These are phyloP conservation scores for Eragrostis tef DNA, from an alignment of 202 grass and related monocot species.

Conservation along the genomic window DNA sequence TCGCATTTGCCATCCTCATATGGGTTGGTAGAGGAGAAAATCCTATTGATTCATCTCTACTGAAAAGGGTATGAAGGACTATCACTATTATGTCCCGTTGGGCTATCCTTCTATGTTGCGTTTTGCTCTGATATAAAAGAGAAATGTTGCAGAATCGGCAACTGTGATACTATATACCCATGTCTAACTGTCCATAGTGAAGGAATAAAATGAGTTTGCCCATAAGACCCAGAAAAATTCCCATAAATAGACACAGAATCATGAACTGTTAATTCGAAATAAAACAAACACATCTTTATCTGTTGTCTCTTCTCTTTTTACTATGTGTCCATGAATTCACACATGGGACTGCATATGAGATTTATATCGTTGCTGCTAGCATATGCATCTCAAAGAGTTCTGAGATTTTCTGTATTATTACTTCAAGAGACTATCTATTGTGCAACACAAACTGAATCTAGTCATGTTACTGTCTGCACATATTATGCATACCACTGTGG, in stretches of 20 bases:
- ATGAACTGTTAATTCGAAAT: background rate
- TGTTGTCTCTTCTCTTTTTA: conserved; percentile 16
- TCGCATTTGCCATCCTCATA: conserved; percentile 82
- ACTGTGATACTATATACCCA: conserved; percentile 11
- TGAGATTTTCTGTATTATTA: too few species aligned
- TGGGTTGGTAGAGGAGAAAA: conserved; percentile 88
- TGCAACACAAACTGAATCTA: conserved; percentile 16
- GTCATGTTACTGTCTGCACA: conserved; percentile 28
- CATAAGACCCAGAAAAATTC: conserved; percentile 12
- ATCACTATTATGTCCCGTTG: conserved; percentile 11
- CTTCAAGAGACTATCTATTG: conserved; percentile 8
- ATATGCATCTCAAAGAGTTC: too few species aligned
- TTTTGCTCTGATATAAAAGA: conserved; percentile 35
- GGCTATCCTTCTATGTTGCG: conserved; percentile 2
- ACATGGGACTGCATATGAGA: background rate
- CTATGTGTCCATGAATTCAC: conserved; percentile 5
- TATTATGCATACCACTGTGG: background rate
- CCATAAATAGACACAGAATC: background rate
- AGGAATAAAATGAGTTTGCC: conserved; percentile 15
- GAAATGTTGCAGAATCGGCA: conserved; percentile 4
- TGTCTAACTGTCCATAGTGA: background rate
- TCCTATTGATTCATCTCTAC: conserved; percentile 79
- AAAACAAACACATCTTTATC: background rate
- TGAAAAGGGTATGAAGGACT: conserved; percentile 68
- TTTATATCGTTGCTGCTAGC: conserved; percentile 18